Conservation (phyloP, 2,329 filamentous ascomycete species). For the Colletotrichum falcatum region DNA sequence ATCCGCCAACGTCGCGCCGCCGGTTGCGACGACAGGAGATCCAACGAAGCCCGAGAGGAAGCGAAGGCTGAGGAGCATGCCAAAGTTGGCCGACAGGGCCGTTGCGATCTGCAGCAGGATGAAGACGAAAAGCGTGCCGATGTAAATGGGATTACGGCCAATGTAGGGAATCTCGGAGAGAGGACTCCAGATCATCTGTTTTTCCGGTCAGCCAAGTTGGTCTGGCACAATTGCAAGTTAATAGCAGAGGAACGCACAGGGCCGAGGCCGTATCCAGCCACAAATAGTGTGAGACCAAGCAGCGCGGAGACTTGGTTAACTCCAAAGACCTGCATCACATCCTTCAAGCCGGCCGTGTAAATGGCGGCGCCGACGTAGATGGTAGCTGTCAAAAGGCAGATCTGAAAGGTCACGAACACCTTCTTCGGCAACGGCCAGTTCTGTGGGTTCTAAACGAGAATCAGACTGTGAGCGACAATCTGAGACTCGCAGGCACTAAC, state of each 20-base stretch:
- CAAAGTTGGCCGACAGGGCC: conserved; percentile 13
- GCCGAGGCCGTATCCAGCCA: conserved; percentile 33
- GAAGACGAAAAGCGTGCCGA: conserved; percentile 34
- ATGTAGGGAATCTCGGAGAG: conserved; percentile 33
- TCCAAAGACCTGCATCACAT: conserved; percentile 23
- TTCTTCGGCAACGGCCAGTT: conserved; percentile 26
- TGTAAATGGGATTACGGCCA: conserved; percentile 37
- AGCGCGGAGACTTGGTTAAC: conserved; percentile 23
- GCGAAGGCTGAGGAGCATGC: conserved; percentile 32
- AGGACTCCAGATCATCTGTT: conserved; percentile 34
- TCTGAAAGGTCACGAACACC: conserved; percentile 22
- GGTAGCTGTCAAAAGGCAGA: conserved; percentile 12
- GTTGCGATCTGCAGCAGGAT: conserved; percentile 29
- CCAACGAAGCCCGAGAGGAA: conserved; percentile 38
- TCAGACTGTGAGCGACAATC: background rate
- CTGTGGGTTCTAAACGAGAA: background rate
- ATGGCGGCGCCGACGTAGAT: conserved; percentile 38
- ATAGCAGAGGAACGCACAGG: conserved; percentile 6
- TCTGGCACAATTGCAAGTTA: too few species aligned
- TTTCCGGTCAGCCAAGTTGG: background rate
- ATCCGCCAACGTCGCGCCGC: conserved; percentile 35
- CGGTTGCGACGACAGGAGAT: conserved; percentile 36
- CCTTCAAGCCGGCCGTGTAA: conserved; percentile 24
- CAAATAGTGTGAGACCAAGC: conserved; percentile 29
- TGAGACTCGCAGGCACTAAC: background rate